A percentile compares a stretch with the other conserved stretches of the same genome.
Conservation (phyloP, 1,139 yeast genomes). For the Meyerozyma smithsonii region DNA sequence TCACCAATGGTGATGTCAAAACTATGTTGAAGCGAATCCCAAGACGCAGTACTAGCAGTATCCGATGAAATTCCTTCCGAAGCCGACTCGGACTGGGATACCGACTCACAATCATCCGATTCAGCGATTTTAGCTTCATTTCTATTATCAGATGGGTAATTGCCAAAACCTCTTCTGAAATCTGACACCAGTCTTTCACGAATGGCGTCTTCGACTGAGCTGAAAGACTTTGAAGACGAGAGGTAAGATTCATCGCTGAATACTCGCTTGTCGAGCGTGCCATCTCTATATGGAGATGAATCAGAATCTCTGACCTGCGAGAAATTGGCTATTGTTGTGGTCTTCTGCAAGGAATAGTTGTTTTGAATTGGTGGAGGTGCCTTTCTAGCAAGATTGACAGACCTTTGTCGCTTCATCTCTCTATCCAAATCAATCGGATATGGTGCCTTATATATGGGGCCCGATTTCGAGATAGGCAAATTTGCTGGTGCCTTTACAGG, state of each 20-base stretch:
- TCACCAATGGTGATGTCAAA: constrained; percentile 20
- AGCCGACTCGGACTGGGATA: constrained; percentile 4
- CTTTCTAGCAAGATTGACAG: not conserved
- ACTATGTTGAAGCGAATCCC: constrained; percentile 35
- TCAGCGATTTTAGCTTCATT: not conserved
- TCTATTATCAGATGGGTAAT: not conserved
- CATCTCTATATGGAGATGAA: not conserved
- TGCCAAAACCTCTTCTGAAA: not conserved
- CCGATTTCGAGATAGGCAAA: not conserved
- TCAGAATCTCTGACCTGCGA: not conserved
- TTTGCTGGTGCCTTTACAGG: not conserved
- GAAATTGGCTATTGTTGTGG: not conserved
- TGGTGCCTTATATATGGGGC: not conserved
- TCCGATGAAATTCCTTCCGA: constrained; percentile 6
- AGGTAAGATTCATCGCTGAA: constrained; percentile 38
- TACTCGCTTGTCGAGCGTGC: constrained; percentile 12
- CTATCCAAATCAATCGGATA: not conserved
- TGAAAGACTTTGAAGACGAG: constrained; percentile 36
- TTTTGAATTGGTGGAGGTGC: not conserved
- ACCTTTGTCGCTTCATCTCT: not conserved
- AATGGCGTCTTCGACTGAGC: constrained; percentile 31
- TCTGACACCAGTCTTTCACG: constrained; percentile 1
- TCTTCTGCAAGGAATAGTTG: not conserved
- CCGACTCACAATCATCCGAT: too few species aligned
- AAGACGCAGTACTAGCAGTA: constrained; percentile 16